These are phyloP conservation scores for Zizania palustris DNA, from an alignment of 202 grass and related monocot species.

Conservation along the genomic window DNA sequence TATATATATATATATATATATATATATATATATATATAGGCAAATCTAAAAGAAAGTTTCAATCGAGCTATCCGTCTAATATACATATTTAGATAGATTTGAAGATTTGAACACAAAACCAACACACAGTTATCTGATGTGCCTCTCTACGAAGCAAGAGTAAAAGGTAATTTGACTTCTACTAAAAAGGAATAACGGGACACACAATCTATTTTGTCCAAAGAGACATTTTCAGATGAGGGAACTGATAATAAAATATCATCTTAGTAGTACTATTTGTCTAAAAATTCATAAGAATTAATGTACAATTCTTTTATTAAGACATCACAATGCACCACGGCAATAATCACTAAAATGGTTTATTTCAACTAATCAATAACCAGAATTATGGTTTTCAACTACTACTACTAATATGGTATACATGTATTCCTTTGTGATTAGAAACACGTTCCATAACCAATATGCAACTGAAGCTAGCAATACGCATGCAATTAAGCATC, in stretches of 20 bases:
- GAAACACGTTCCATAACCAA: conserved; percentile 15
- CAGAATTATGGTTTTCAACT: too few species aligned
- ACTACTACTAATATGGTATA: background rate
- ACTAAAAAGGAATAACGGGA: conserved; percentile 8
- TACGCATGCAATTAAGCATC: background rate
- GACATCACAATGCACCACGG: background rate
- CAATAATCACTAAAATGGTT: background rate
- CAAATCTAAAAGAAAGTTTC: too few species aligned
- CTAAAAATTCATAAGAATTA: background rate
- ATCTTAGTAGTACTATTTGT: too few species aligned
- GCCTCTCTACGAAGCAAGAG: background rate
- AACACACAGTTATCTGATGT: background rate
- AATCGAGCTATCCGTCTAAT: too few species aligned
- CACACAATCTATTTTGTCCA: too few species aligned
- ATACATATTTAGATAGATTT: too few species aligned
- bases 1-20: too few species aligned
- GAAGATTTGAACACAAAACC: too few species aligned
- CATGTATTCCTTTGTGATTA: background rate
- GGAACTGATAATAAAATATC: too few species aligned
- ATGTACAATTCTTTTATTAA: background rate
- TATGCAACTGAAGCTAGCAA: background rate
- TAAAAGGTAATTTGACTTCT: conserved; percentile 6
- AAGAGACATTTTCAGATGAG: too few species aligned
- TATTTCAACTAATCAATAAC: background rate
- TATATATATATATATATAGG: too few species aligned